Percentiles rank a stretch among this genome's conserved stretches.
Evolutionary conservation across 371 early-diverging fungal species (phyloP).

Genomic region (Rhizopus stolonifer): DNA sequence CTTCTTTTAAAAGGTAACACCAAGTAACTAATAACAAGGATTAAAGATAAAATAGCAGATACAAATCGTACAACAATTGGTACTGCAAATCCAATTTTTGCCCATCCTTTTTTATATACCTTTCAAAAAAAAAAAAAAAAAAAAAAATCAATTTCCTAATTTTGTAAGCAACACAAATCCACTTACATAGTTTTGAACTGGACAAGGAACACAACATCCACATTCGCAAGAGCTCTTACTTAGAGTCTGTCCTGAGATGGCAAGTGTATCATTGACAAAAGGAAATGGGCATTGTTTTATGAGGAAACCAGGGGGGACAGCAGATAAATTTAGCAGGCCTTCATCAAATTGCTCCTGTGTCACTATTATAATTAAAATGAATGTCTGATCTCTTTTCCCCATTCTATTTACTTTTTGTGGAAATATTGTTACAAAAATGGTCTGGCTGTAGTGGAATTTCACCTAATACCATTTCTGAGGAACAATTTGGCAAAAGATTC

Average conservation of each 20-base stretch:
- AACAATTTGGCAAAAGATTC: conserved; percentile 16
- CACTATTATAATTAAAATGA: conserved; percentile 8
- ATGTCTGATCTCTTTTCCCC: background rate
- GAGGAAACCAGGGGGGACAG: conserved; percentile 15
- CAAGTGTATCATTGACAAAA: conserved; percentile 20
- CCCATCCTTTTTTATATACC: conserved; percentile 51
- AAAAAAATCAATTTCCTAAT: background rate
- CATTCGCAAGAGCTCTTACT: conserved; percentile 14
- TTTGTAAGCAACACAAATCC: background rate
- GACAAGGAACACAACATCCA: conserved; percentile 32
- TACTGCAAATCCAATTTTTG: conserved; percentile 49
- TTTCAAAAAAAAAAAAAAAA: no score
- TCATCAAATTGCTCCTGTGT: conserved; percentile 13
- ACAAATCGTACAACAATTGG: conserved; percentile 54
- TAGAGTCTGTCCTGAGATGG: background rate
- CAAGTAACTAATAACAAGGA: conserved; percentile 58
- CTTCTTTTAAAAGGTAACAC: conserved; percentile 63
- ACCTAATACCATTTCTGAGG: conserved; percentile 5
- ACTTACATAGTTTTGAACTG: conserved; percentile 26
- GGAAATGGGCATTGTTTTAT: conserved; percentile 22
- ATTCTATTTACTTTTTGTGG: conserved; percentile 17
- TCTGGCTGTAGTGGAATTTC: conserved; percentile 11
- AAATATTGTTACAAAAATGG: conserved; percentile 20
- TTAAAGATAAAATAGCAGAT: conserved; percentile 50
- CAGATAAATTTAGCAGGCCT: conserved; percentile 15